Evolutionary conservation across 1,139 yeast genomes (phyloP), one percentile per base, ranked within the genome.

Genomic region (Taphrina betulina): DNA sequence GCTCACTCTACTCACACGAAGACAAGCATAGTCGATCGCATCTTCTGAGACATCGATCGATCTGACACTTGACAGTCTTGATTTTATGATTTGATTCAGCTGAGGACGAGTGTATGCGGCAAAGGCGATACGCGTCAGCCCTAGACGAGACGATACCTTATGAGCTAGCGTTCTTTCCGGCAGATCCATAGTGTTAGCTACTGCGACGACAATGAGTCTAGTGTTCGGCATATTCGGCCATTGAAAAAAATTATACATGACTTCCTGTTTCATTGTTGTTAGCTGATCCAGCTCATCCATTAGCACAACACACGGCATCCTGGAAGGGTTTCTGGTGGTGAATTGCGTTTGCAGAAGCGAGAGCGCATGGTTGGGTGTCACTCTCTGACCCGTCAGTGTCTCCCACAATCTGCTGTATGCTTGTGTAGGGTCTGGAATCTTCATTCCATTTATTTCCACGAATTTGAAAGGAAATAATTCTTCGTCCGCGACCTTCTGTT

Each of bases 161-260:
- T 89, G 90, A 20, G 95, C 82, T 43, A 92, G 73, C 52, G 84
- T 78, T 60, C 96, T 76, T 67, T 92, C 98, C 0, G 98, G 98
- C 52, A 92, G 73, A 71, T 92, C 97, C 96, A 94, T 89, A 0
- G 97, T 90, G 67, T 94, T 94, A 5, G 97, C 97, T 29, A 92
- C 90, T 0, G 97, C 97, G 50, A 92, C 77, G 1, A 94, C 95
- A 57, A 92, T 80, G 51, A 92, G 74, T 64, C 83, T 84, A 2
- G 97, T 89, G 62, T 82, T 75, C 12, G 79, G 74, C 64, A 86
- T 82, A 0, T 95, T 82, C 3, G 98, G 96, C 99, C 99, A 92
- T 70, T 94, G 90, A 76, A 92, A 89, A 66, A 94, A 88, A 67
- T 92, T 94, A 72, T 92, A 94, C 85, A 92, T 83, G 45, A 92